Conservation (phyloP, 2,329 filamentous ascomycete species). For the Cercospora beticola region DNA sequence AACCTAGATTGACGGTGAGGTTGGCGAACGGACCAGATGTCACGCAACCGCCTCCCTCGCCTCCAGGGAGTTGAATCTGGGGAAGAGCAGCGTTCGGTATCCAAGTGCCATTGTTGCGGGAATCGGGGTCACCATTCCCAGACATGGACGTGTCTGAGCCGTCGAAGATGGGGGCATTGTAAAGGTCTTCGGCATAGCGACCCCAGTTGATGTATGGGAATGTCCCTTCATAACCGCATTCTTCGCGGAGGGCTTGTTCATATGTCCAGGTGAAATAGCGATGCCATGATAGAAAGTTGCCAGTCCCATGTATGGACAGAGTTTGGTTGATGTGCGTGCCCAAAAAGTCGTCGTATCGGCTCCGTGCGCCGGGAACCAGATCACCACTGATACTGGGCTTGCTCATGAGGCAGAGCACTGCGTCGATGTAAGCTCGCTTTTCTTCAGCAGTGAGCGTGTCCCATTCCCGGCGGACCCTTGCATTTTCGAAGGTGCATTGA, state of each 20-base stretch:
- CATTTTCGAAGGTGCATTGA: constrained; percentile 36
- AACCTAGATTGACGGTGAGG: constrained; percentile 27
- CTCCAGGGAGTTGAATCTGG: constrained; percentile 43
- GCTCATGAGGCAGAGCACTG: constrained; percentile 34
- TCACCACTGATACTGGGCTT: constrained; percentile 30
- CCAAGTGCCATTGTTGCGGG: constrained; percentile 8
- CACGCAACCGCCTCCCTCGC: constrained; percentile 58
- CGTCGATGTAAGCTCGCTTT: constrained; percentile 35
- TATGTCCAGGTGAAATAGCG: constrained; percentile 46
- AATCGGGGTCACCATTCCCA: constrained; percentile 29
- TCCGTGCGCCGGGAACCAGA: constrained; percentile 32
- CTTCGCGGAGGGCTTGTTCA: constrained; percentile 44
- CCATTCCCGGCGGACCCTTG: constrained; percentile 47
- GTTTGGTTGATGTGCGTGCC: constrained; percentile 37
- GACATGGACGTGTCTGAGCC: constrained; percentile 49
- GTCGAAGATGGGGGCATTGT: constrained; percentile 56
- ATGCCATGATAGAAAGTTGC: constrained; percentile 43
- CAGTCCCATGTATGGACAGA: constrained; percentile 19
- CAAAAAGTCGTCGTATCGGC: constrained; percentile 27
- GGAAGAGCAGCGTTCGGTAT: constrained; percentile 11
- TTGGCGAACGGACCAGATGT: constrained; percentile 50
- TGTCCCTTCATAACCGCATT: constrained; percentile 47
- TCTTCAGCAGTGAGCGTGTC: constrained; percentile 26
- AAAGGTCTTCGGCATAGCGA: constrained; percentile 45
- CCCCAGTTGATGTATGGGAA: constrained; percentile 37